Percentiles rank a stretch among this genome's conserved stretches.
Evolutionary conservation across 176 grass and related monocot species (phyloP).

Genomic region (Saccharum officinarum): DNA sequence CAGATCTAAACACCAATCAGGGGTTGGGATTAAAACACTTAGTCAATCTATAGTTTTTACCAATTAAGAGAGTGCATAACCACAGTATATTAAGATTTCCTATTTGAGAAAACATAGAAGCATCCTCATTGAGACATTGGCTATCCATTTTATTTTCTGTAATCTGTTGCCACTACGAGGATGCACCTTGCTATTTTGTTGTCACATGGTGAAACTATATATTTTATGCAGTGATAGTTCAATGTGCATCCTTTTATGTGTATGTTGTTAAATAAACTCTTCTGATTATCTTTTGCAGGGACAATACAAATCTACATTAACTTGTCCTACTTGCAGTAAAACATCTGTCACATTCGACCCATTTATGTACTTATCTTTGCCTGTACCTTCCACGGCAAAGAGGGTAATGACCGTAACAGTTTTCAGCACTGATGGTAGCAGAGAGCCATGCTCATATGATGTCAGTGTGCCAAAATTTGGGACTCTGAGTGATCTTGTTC

Average conservation of each 20-base stretch:
- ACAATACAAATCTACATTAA: conserved; percentile 92
- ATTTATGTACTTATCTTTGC: conserved; percentile 98
- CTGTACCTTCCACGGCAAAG: conserved; percentile 74
- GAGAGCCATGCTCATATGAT: conserved; percentile 57
- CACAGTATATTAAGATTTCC: not conserved
- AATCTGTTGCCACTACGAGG: not conserved
- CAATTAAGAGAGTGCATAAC: conserved; percentile 12
- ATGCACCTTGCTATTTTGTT: not conserved
- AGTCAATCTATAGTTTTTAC: not conserved
- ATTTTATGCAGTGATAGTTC: conserved; percentile 11
- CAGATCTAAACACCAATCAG: conserved; percentile 4
- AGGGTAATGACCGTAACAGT: conserved; percentile 81
- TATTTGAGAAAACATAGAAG: conserved; percentile 4
- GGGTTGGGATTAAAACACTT: conserved; percentile 18
- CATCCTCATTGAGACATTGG: not conserved
- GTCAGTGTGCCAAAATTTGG: conserved; percentile 85
- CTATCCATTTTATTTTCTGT: conserved; percentile 16
- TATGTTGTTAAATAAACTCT: conserved; percentile 37
- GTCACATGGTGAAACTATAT: not conserved
- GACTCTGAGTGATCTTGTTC: conserved; percentile 75
- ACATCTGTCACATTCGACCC: conserved; percentile 86
- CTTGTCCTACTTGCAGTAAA: conserved; percentile 80
- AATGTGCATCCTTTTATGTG: not conserved
- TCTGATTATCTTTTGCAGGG: conserved; percentile 63
- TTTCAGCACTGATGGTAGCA: conserved; percentile 83